Evolutionary conservation across 768 basidiomycete genomes (phyloP).

Genomic region (Rhizopogon rudus): DNA sequence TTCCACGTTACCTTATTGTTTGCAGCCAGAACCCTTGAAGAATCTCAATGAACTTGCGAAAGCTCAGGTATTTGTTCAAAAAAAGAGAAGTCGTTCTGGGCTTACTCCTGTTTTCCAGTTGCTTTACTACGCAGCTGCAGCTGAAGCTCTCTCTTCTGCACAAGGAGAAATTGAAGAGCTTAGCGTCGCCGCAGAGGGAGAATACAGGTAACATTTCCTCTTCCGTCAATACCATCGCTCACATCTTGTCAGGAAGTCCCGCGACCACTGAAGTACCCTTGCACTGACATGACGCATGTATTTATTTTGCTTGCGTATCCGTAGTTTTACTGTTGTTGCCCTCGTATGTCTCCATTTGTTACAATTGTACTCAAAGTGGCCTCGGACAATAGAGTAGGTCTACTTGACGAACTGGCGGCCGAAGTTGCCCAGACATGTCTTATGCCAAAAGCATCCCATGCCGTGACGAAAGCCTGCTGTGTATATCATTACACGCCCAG

Average conservation of each 20-base stretch:
- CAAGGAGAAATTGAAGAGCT: constrained; percentile 94
- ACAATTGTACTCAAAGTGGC: neutral
- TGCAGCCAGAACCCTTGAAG: constrained; percentile 93
- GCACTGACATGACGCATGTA: constrained; percentile 2
- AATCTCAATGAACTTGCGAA: constrained; percentile 90
- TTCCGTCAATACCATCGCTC: constrained; percentile 3
- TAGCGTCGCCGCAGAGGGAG: constrained; percentile 88
- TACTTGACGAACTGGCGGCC: too few species aligned
- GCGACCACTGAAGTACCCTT: constrained; percentile 75
- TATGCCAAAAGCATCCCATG: too few species aligned
- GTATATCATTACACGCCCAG: too few species aligned
- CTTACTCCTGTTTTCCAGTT: constrained; percentile 37
- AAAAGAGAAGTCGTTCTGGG: neutral
- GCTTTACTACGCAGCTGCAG: constrained; percentile 67
- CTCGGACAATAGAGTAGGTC: neutral
- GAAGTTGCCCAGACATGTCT: neutral
- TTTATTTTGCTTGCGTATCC: neutral
- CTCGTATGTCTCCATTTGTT: neutral
- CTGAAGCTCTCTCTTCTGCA: constrained; percentile 74
- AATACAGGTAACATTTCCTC: constrained; percentile 64
- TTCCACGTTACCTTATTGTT: neutral
- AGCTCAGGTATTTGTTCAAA: constrained; percentile 55
- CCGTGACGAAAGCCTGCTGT: too few species aligned
- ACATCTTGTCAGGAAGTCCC: constrained; percentile 61
- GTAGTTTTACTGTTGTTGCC: neutral